Base-by-base conservation (phyloP, 1,284 basidiomycete genomes). In the Microbotryomycetes sp. region DNA sequence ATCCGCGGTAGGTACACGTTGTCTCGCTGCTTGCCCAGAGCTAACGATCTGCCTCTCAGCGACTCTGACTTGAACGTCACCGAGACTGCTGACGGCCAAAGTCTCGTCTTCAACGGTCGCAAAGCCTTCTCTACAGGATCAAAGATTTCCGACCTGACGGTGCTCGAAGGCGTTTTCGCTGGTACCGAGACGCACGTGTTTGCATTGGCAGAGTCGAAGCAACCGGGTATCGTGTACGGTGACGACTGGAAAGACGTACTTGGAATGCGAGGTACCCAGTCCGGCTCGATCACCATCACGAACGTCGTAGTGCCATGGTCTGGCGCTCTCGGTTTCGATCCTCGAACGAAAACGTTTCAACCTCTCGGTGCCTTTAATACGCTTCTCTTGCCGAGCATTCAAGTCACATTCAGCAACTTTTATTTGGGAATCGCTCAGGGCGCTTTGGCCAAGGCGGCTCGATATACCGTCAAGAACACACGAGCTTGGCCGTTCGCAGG, bases 381-480 rank as follows among this genome's bases (percentile, higher is more conserved):
- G 13, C 67, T 75, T 23, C 72, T 73, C 57, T 62, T 75, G 27
- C 74, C 74, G 3, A 65, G 68, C 24, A 75, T 75, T 55, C 74
- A 75, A 58, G 67, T 74, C 18, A 70, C 71, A 24, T 75, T 75
- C 61, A 70, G 70, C 48, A 69, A 71, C 55, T 73, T 75, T 64
- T 75, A 75, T 67, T 66, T 75, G 30, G 74, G 74, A 9, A 74
- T 75, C 26, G 70, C 74, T 11, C 68, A 72, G 57, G 74, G 74
- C 7, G 72, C 74, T 0, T 71, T 75, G 13, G 54, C 61, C 4
- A 62, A 73, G 6, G 73, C 69, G 4, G 57, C 67, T 3, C 59
- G 52, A 3, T 75, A 74, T 66, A 75, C 74, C 26, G 70, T 68
- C 30, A 68, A 66, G 35, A 72, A 72, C 61, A 74, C 74, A 6